Evolutionary conservation across 2,329 filamentous ascomycete species (phyloP), one percentile per base, ranked within the genome.

Genomic region (Fusarium xyrophilum): DNA sequence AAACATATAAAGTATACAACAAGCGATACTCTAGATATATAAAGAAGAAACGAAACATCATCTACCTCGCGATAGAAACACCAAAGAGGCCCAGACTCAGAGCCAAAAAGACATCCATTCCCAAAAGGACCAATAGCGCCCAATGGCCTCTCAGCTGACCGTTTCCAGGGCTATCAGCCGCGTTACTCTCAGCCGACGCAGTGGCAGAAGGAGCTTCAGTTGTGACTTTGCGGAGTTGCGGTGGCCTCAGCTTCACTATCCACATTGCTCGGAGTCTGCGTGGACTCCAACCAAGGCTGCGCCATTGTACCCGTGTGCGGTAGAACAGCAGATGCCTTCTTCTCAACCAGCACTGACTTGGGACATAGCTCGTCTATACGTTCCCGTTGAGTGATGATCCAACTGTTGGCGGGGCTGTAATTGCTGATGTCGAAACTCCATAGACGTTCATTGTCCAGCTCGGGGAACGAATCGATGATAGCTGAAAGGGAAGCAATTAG

Each of bases 351-450:
- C 4, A 38, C 38, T 3, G 46, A 39, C 47, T 62, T 44, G 6
- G 46, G 56, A 9, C 59, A 62, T 6, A 14, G 12, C 27, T 62
- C 17, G 1, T 44, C 27, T 25, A 62, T 44, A 6, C 38, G 56
- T 0, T 44, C 23, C 10, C 46, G 56, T 12, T 33, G 13, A 9
- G 28, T 15, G 12, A 52, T 27, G 6, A 61, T 43, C 35, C 44
- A 42, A 1, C 36, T n/a, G 3, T 52, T 50, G 19, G 43, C 36
- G 9, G 58, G 58, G 17, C 55, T 61, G 2, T 60, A 60, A 5
- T n/a, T 6, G 23, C 38, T 33, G 4, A 62, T 19, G 4, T 62
- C 59, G 23, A 62, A 61, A n/a, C 25, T 30, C 39, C 56, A 62
- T 3, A 61, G n/a, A n/a, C 39, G 46, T 9, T 35, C 39, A 1